Base-by-base conservation (phyloP, 805 yeast species). In the Wickerhamiella cacticola region DNA sequence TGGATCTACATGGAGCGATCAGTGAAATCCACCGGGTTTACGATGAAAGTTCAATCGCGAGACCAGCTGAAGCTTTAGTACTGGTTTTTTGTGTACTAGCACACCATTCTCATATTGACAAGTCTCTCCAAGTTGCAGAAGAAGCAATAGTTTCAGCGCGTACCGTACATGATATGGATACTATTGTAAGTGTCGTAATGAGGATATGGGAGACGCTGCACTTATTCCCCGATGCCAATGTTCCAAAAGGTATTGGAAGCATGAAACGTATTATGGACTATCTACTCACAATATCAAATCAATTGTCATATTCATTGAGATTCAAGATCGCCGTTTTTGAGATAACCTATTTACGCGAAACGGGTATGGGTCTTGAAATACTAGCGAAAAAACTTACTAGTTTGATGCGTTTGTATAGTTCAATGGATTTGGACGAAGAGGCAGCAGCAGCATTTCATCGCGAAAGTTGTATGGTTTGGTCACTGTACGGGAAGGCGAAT, bases 401-500 rank as follows among this genome's bases (percentile, higher is more conserved):
- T 5, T n/a, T 39, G 21, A 12, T 24, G 13, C 5, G 5, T 3
- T 21, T 22, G 12, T 39, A 39, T 21, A 19, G 21, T 19, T n/a
- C 31, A 3, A 24, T 39, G 12, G 10, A 23, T 29, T 9, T 24
- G 10, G 26, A 21, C 15, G 29, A 22, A 9, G 19, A 22, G 29
- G 42, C 42, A 10, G 36, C 45, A 18, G n/a, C 22, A 12, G 25
- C 22, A 12, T 41, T 41, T 21, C 46, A 43, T 40, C 16, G 16
- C 25, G 31, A 31, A 9, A 29, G 38, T 7, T 43, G n/a, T 15
- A 15, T 8, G 9, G 31, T 43, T 9, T 43, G 46, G 46, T 31
- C 46, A 3, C 12, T 24, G 13, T 33, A 29, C 13, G 46, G 46
- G 12, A 43, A 43, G 13, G 4, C 33, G 3, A 24, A 21, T 31